Evolutionary conservation across 495 filamentous ascomycete species (phyloP), one percentile per base, ranked within the genome.

Genomic region (Ramalina peruviana): DNA sequence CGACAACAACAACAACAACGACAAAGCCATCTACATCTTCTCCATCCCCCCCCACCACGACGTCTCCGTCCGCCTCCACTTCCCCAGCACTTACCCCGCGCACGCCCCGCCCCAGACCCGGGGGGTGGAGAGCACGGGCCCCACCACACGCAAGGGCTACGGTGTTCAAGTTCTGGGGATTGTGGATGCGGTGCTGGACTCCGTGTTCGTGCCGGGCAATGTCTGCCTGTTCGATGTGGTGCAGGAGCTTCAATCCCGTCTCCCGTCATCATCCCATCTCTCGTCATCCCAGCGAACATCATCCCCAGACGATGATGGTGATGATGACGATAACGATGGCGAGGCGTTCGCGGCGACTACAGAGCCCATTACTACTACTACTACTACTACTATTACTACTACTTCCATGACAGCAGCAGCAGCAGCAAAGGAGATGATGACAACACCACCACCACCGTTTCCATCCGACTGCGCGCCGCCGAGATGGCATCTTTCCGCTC

Each of bases 171-270:
- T 86, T 23, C 67, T 88, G 15, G 72, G 77, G 21, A 65, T 85
- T 1, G 76, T 87, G 38, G 71, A 79, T 23, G 72, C 81, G 48
- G 79, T 82, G 0, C 63, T 95, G 27, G 65, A 68, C 3, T 70
- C 72, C 26, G 73, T 83, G 11, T 92, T 79, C 62, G 68, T 74
- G 48, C 75, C 78, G 2, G 88, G 92, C 0, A 72, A 79, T 42
- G 86, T 94, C 5, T 96, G 88, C 59, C 66, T 98, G 3, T 98
- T 87, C 53, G 88, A 95, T 50, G 71, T 92, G 7, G 68, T 74
- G 9, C 61, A 72, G 42, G 67, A 74, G 43, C 58, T 79, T 56
- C 19, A 20, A 20, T 20, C 19, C 19, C 19, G 19, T 2, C 19
- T 20, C 19, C 19, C 19, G 19, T 20, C 19, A 20, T 20, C 19